Evolutionary conservation across 345 rosid genomes (phyloP).

Genomic region (Lepidium didymum): DNA sequence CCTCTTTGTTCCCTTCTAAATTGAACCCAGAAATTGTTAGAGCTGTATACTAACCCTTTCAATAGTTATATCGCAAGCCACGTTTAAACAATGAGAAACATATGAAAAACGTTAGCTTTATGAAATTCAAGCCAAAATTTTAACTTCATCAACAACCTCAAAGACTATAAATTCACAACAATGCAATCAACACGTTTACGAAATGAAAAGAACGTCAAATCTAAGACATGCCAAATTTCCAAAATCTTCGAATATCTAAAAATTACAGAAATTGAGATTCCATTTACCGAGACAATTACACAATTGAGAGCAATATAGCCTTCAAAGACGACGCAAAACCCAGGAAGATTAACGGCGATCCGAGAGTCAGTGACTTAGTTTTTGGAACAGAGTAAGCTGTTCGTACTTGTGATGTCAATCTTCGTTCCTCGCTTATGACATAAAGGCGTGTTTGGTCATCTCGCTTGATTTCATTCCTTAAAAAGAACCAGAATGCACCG

Average conservation of each 20-base stretch:
- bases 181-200: not conserved
- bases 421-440: constrained; percentile 25
- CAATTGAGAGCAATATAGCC: not conserved
- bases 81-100: not conserved
- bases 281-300: constrained; percentile 2
- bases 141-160: not conserved
- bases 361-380: constrained; percentile 16
- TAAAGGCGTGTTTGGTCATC: constrained; percentile 65
- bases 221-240: not conserved
- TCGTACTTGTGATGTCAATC: not conserved
- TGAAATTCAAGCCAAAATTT: not conserved
- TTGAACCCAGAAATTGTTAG: not conserved
- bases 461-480: constrained; percentile 7
- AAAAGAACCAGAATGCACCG: constrained; percentile 23
- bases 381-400: not conserved
- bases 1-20: not conserved
- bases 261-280: not conserved
- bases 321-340: not conserved
- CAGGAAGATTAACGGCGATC: constrained; percentile 5
- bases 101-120: not conserved
- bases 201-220: not conserved
- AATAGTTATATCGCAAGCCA: not conserved
- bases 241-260: not conserved
- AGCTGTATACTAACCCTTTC: not conserved
- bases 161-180: not conserved